phyloP scores from a whole-genome alignment of 2,329 filamentous ascomycete species.

The Venturiaceae sp. region DNA sequence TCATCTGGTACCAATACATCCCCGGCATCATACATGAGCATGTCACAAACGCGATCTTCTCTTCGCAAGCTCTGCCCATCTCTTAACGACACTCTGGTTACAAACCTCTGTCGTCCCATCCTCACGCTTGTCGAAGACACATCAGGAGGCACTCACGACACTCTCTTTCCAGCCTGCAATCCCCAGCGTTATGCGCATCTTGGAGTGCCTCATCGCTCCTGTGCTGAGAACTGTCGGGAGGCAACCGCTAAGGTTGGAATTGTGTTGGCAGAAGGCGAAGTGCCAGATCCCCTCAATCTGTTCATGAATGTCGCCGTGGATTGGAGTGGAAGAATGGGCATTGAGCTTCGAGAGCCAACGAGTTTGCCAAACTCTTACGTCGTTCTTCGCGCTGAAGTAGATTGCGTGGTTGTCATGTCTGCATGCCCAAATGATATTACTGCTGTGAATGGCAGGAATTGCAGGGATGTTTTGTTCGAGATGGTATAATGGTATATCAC shows the following conservation, averaged over 20 bases:
- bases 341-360: constrained; percentile 18
- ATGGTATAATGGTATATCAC: not conserved
- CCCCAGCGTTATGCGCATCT: constrained; percentile 21
- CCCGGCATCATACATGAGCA: constrained; percentile 20
- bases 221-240: constrained; percentile 9
- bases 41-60: constrained; percentile 28
- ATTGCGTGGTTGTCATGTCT: constrained; percentile 31
- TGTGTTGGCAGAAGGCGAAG: constrained; percentile 18
- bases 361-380: constrained; percentile 27
- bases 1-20: constrained; percentile 11
- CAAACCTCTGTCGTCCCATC: constrained; percentile 26
- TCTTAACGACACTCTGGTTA: constrained; percentile 25
- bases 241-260: constrained; percentile 17
- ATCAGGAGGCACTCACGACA: constrained; percentile 28
- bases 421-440: constrained; percentile 32
- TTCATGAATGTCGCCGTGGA: constrained; percentile 35
- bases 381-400: constrained; percentile 23
- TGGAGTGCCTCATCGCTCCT: not conserved
- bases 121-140: constrained; percentile 28
- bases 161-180: constrained; percentile 32
- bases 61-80: constrained; percentile 18
- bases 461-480: constrained; percentile 17
- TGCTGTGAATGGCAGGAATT: constrained; percentile 25
- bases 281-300: constrained; percentile 32
- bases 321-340: constrained; percentile 21